Conservation (phyloP, 306 rosid species). For the Ceratonia siliqua region DNA sequence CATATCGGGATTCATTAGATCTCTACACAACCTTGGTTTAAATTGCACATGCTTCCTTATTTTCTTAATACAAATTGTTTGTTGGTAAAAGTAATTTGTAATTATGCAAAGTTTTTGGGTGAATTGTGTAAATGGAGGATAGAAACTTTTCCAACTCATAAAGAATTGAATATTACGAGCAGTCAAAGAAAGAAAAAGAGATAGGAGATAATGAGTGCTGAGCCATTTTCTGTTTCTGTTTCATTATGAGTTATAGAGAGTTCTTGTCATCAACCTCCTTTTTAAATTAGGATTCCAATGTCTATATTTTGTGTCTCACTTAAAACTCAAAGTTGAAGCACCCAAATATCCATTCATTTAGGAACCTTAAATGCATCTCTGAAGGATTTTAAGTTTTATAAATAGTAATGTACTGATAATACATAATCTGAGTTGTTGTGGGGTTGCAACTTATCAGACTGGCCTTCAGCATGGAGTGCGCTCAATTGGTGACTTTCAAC, state of each 20-base stretch:
- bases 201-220: too few species aligned
- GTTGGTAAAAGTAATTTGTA: neutral
- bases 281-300: neutral
- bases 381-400: neutral
- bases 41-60: slow-evolving; percentile 16
- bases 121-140: neutral
- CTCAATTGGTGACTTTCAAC: neutral
- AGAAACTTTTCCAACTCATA: neutral
- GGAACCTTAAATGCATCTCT: neutral
- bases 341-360: neutral
- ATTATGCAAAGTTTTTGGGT: neutral
- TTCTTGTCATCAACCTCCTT: neutral
- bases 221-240: neutral
- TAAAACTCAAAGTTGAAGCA: neutral
- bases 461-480: neutral
- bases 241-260: too few species aligned
- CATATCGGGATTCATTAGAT: slow-evolving; percentile 12
- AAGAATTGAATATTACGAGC: too few species aligned
- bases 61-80: slow-evolving; percentile 21
- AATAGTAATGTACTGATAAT: neutral
- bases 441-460: neutral
- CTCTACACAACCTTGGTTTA: slow-evolving; percentile 16
- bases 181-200: too few species aligned
- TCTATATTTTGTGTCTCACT: neutral
- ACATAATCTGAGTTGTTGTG: neutral